Base-by-base conservation (phyloP, 1,284 basidiomycete species). In the Malassezia arunalokei region DNA sequence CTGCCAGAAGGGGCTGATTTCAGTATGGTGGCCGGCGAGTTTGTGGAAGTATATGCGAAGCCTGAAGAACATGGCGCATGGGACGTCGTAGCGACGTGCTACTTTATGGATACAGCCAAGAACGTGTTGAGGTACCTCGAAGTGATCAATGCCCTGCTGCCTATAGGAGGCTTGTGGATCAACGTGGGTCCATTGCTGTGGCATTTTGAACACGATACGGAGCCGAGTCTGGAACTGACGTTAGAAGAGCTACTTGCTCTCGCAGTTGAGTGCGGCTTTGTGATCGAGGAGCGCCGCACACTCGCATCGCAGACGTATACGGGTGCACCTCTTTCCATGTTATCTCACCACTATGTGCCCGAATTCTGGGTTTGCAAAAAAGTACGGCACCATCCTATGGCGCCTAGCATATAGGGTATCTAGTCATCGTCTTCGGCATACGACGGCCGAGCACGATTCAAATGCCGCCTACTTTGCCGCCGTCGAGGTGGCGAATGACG, bases 31-130 rank as follows among this genome's bases (percentile, higher is more conserved):
- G 70, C 68, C 1, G 70, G 70, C 35, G 68, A 71, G 51, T 66
- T 66, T 33, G 56, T 68, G 44, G 58, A 69, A 31, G 60, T 68
- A n/a, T 68, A 66, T 46, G 59, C 60, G 9, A 64, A 59, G 58
- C 79, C 82, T 11, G 68, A 73, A 7, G 85, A 89, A 48, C 74
- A 79, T 15, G 85, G 82, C 12, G 75, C 82, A 58, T 98, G 88
- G 87, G 82, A 91, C 62, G 86, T 85, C 0, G 80, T 98, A 9
- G 75, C 94, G 56, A 98, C 92, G 0, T 96, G 89, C 73, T 98
- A 95, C 79, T 98, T 98, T 76, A 85, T 98, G 59, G 92, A 98
- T 69, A 96, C 91, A 6, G 87, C 70, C 38, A 60, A 60, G 27
- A 73, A 73, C 33, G 46, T 69, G 8, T 39, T 71, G 29, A 59